phyloP scores from a whole-genome alignment of 2,329 filamentous ascomycete species.

The Juglanconis oblonga region DNA sequence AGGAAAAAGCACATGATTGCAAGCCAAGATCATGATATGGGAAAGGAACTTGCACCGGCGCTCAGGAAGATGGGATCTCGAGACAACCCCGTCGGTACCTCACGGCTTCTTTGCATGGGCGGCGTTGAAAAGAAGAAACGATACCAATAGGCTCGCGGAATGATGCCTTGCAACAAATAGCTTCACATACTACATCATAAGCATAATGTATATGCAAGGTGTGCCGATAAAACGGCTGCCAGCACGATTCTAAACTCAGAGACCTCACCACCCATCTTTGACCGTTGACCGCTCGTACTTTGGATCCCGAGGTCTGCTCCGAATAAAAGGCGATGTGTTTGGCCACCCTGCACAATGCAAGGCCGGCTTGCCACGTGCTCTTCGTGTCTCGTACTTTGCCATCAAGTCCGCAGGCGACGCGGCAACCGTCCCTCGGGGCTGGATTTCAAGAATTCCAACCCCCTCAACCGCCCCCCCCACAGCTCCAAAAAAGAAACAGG shows the following conservation, averaged over 20 bases:
- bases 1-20: neutral
- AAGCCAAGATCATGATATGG: neutral
- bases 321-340: too few species aligned
- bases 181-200: neutral
- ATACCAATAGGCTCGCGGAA: neutral
- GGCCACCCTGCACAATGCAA: too few species aligned
- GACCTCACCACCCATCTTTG: too few species aligned
- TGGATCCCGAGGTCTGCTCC: too few species aligned
- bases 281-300: too few species aligned
- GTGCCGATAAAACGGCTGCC: neutral
- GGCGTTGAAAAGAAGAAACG: neutral
- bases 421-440: too few species aligned
- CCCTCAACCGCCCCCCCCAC: too few species aligned
- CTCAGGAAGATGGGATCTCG: neutral
- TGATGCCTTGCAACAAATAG: neutral
- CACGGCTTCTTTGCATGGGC: neutral
- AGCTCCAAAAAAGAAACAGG: too few species aligned
- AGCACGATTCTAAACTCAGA: neutral
- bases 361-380: too few species aligned
- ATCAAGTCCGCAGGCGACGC: too few species aligned
- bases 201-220: neutral
- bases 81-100: neutral
- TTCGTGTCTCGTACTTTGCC: too few species aligned
- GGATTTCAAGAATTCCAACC: too few species aligned
- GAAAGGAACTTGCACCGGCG: neutral